Conservation (phyloP, 1,139 yeast genomes). For the Magnusiomyces magnusii region DNA sequence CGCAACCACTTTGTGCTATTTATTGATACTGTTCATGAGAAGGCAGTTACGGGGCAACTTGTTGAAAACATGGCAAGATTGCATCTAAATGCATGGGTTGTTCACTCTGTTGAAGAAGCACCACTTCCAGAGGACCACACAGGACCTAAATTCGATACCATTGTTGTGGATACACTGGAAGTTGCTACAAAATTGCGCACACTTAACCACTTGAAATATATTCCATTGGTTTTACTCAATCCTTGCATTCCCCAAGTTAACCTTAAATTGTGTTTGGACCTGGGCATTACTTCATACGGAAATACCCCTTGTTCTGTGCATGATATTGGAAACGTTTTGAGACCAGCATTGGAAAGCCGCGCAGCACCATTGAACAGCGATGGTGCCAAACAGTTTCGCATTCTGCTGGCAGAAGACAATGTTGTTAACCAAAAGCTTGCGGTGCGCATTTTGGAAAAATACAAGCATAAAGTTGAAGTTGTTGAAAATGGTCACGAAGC, state of each 20-base stretch:
- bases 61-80: conserved; percentile 43
- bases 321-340: conserved; percentile 72
- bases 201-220: conserved; percentile 68
- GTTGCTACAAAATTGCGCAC: conserved; percentile 62
- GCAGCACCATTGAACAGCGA: conserved; percentile 76
- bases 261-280: conserved; percentile 72
- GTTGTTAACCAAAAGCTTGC: conserved; percentile 82
- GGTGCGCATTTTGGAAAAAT: conserved; percentile 34
- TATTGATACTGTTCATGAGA: conserved; percentile 75
- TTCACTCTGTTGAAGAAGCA: conserved; percentile 37
- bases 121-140: conserved; percentile 34
- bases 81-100: conserved; percentile 39
- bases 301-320: conserved; percentile 78
- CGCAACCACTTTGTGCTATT: conserved; percentile 45
- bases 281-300: conserved; percentile 83
- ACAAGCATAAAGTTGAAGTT: conserved; percentile 17
- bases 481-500: conserved; percentile 86
- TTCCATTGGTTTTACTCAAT: conserved; percentile 70
- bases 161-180: conserved; percentile 71
- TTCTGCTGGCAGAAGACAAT: conserved; percentile 79
- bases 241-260: conserved; percentile 73
- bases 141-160: conserved; percentile 61
- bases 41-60: conserved; percentile 46
- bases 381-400: conserved; percentile 66
- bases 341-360: conserved; percentile 77